These are phyloP conservation scores for Graphiopsis chlorocephala DNA, from an alignment of 2,329 filamentous ascomycete species.

Conservation along the genomic window DNA sequence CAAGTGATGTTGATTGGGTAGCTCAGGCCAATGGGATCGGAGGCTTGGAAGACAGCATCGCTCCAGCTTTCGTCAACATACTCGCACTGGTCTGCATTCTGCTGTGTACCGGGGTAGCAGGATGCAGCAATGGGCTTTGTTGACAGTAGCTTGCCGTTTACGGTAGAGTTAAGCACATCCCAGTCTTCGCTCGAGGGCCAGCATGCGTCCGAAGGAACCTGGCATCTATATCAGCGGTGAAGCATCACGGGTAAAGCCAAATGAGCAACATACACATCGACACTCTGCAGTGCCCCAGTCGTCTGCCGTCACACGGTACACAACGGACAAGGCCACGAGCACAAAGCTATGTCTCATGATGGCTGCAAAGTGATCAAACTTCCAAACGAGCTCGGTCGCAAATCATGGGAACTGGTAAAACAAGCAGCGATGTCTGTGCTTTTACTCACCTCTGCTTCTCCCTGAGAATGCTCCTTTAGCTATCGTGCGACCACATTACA, in stretches of 20 bases:
- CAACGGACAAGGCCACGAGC: neutral
- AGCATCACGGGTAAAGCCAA: neutral
- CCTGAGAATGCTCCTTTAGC: neutral
- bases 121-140: constrained; percentile 34
- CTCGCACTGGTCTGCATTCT: constrained; percentile 27
- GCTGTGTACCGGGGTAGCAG: constrained; percentile 35
- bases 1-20: constrained; percentile 32
- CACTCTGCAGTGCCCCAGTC: neutral
- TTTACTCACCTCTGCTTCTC: neutral
- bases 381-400: neutral
- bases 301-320: neutral
- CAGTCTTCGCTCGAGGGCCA: constrained; percentile 35
- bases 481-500: constrained; percentile 6
- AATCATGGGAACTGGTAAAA: neutral
- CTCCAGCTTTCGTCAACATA: constrained; percentile 27
- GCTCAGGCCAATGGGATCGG: constrained; percentile 28
- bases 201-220: constrained; percentile 29
- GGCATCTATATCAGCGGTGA: neutral
- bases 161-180: constrained; percentile 34
- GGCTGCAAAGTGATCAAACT: neutral
- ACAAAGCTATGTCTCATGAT: constrained; percentile 6
- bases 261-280: constrained; percentile 4
- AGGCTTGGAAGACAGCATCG: constrained; percentile 30
- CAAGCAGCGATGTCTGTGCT: neutral
- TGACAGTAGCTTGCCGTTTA: constrained; percentile 35